A percentile compares a stretch with the other conserved stretches of the same genome.
Conservation (phyloP, 2,329 filamentous ascomycete genomes). For the Talaromyces islandicus region DNA sequence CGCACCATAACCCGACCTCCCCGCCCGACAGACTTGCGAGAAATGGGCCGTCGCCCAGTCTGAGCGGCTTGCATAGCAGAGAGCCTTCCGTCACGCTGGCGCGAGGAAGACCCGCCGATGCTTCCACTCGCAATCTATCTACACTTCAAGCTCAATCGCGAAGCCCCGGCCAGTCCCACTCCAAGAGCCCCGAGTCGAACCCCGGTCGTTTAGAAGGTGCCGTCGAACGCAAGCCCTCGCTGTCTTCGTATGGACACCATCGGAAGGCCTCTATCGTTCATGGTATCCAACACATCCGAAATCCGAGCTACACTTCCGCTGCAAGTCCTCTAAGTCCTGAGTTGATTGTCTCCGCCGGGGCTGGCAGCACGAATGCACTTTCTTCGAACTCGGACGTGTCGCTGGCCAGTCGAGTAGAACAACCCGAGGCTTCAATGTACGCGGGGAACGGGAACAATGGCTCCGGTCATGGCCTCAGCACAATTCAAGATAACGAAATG, state of each 20-base stretch:
- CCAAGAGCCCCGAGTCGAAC: constrained; percentile 36
- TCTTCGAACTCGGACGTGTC: constrained; percentile 19
- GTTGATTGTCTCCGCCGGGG: constrained; percentile 66
- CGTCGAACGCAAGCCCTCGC: constrained; percentile 36
- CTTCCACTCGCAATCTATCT: constrained; percentile 27
- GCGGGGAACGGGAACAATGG: constrained; percentile 37
- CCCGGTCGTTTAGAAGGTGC: constrained; percentile 26
- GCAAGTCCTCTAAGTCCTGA: constrained; percentile 82
- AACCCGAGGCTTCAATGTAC: constrained; percentile 24
- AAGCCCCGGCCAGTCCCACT: constrained; percentile 35
- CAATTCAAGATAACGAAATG: constrained; percentile 33
- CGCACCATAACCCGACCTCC: constrained; percentile 33
- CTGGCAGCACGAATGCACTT: constrained; percentile 33
- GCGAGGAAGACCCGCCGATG: constrained; percentile 35
- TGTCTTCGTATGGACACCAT: constrained; percentile 73
- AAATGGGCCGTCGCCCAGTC: constrained; percentile 30
- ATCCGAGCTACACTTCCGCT: constrained; percentile 66
- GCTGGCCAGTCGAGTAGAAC: constrained; percentile 25
- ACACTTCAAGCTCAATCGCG: constrained; percentile 29
- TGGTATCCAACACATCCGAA: constrained; percentile 83
- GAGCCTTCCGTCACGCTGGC: constrained; percentile 33
- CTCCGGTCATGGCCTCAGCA: constrained; percentile 25
- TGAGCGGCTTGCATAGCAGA: constrained; percentile 37
- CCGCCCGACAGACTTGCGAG: constrained; percentile 32
- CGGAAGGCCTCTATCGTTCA: constrained; percentile 96